phyloP scores from a whole-genome alignment of 805 yeast species.

The Candida easanensis region DNA sequence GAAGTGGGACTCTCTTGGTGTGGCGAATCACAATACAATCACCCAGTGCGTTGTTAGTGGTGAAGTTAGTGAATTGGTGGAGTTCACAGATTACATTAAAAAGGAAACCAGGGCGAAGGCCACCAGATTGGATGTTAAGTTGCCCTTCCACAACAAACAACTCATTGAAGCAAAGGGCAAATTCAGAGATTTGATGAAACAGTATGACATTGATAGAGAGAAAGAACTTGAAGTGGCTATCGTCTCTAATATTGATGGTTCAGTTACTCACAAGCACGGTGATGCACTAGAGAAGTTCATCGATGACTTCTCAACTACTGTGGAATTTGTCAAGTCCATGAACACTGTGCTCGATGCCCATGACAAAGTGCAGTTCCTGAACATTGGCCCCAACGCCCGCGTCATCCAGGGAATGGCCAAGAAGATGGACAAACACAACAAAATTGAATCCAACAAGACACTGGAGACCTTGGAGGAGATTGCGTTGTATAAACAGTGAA shows the following conservation, averaged over 20 bases:
- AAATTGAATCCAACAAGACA: slow-evolving; percentile 6
- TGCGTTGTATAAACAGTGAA: slow-evolving; percentile 1
- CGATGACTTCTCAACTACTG: slow-evolving; percentile 42
- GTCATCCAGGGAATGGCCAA: slow-evolving; percentile 20
- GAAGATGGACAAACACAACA: slow-evolving; percentile 10
- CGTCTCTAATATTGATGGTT: slow-evolving; percentile 37
- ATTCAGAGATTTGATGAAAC: slow-evolving; percentile 21
- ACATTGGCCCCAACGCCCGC: slow-evolving; percentile 26
- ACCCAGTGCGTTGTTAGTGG: slow-evolving; percentile 44
- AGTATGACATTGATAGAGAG: slow-evolving; percentile 10
- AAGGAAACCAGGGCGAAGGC: slow-evolving; percentile 27
- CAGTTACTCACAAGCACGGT: slow-evolving; percentile 22
- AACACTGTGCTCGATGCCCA: slow-evolving; percentile 15
- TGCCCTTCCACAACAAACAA: slow-evolving; percentile 45
- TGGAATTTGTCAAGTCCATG: slow-evolving; percentile 39
- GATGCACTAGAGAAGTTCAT: slow-evolving; percentile 34
- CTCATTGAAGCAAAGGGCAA: slow-evolving; percentile 32
- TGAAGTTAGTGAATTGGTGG: slow-evolving; percentile 15
- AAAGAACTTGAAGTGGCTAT: slow-evolving; percentile 32
- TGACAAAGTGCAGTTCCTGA: slow-evolving; percentile 12
- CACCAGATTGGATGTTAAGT: slow-evolving; percentile 34
- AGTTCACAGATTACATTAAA: slow-evolving; percentile 16
- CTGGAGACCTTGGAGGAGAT: slow-evolving; percentile 14
- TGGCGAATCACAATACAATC: slow-evolving; percentile 42
- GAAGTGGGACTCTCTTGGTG: slow-evolving; percentile 20